phyloP scores from a whole-genome alignment of 2,329 filamentous ascomycete genomes.

The Chaetomium globosum region DNA sequence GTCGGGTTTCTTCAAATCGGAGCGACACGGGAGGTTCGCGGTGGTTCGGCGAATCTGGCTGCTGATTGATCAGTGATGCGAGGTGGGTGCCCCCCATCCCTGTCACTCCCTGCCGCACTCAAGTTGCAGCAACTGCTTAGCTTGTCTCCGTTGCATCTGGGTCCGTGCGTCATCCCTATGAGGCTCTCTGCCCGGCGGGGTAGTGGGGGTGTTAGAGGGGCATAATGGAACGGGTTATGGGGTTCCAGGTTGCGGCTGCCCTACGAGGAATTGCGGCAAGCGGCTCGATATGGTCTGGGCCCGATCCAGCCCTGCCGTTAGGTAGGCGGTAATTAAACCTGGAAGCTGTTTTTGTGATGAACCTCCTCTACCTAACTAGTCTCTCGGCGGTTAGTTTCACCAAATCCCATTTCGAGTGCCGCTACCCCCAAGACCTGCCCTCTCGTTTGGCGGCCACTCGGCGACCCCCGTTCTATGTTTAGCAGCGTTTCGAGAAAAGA shows the following conservation, averaged over 20 bases:
- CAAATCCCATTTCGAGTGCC: neutral
- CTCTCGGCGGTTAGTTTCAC: neutral
- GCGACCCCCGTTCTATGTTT: conserved; percentile 10
- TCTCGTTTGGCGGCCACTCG: conserved; percentile 20
- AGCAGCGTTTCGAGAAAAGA: neutral
- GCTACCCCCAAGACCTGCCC: conserved; percentile 1
- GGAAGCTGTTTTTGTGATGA: neutral
- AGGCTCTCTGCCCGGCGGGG: conserved; percentile 21
- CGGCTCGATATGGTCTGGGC: conserved; percentile 5
- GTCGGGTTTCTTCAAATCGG: conserved; percentile 28
- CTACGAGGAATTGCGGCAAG: conserved; percentile 14
- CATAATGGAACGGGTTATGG: neutral
- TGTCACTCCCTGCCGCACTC: neutral
- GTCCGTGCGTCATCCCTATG: conserved; percentile 17
- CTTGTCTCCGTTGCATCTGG: neutral
- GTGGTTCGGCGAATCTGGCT: neutral
- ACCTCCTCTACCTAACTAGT: no score
- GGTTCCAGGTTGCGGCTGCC: conserved; percentile 15
- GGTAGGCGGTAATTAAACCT: neutral
- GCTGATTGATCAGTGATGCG: conserved; percentile 28
- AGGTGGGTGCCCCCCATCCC: conserved; percentile 12
- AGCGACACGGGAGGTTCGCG: conserved; percentile 4
- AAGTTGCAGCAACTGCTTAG: neutral
- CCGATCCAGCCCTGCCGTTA: conserved; percentile 4
- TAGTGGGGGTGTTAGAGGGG: conserved; percentile 21